These are phyloP conservation scores for Agaricus subrufescens DNA, from an alignment of 768 basidiomycete species.

Conservation along the genomic window DNA sequence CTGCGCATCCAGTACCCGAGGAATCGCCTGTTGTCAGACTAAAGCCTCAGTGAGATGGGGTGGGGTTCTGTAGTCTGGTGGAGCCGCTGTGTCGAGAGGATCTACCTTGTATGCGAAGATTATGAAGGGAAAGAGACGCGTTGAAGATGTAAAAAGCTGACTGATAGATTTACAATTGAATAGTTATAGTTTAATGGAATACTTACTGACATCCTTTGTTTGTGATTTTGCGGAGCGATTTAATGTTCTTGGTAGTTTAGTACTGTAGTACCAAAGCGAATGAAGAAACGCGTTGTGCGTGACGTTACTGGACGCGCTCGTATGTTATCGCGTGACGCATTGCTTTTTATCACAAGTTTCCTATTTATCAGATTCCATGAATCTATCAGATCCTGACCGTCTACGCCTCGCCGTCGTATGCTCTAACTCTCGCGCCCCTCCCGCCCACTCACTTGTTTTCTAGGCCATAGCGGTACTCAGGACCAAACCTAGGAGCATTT, in stretches of 20 bases:
- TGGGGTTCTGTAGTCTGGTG: not conserved
- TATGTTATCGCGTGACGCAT: not conserved
- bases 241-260: constrained; percentile 1
- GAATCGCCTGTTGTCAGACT: constrained; percentile 13
- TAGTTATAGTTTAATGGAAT: constrained; percentile 4
- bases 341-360: not conserved
- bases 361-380: not conserved
- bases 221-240: not conserved
- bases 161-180: constrained; percentile 7
- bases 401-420: constrained; percentile 40
- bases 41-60: constrained; percentile 1
- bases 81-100: constrained; percentile 1
- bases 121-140: not conserved
- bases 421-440: not conserved
- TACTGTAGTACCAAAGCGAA: too few relatives aligned
- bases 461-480: constrained; percentile 44
- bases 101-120: not conserved
- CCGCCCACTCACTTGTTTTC: not conserved
- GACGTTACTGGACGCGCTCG: constrained; percentile 8
- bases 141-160: not conserved
- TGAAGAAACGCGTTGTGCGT: not conserved
- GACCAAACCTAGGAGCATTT: constrained; percentile 38
- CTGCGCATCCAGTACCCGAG: not conserved
- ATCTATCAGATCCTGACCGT: constrained; percentile 22
- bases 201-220: not conserved